A percentile compares a stretch with the other conserved stretches of the same genome.
These are phyloP conservation scores for Candida pseudoviswanathii DNA, from an alignment of 1,139 yeast species.

Conservation along the genomic window DNA sequence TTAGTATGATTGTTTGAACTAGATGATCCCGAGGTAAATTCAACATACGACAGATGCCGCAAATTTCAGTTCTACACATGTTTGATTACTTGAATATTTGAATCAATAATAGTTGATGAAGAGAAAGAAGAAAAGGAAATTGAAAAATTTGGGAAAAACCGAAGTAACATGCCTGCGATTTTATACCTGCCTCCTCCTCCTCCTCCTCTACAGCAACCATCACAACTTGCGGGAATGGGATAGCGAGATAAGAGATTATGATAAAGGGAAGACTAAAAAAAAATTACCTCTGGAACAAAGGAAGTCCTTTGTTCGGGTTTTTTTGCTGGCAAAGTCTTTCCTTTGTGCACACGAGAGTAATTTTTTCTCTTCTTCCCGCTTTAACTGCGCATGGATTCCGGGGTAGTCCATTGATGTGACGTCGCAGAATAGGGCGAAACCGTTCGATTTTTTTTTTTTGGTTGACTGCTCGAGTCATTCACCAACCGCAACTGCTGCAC, in stretches of 20 bases:
- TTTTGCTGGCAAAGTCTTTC: neutral
- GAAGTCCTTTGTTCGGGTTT: neutral
- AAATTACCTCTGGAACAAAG: neutral
- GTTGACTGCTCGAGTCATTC: neutral
- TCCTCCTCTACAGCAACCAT: neutral
- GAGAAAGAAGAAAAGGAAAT: neutral
- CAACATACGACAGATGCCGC: slow-evolving; percentile 35
- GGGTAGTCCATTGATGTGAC: neutral
- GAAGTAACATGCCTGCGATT: neutral
- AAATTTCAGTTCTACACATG: slow-evolving; percentile 41
- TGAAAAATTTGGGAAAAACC: neutral
- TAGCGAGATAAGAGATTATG: slow-evolving; percentile 2
- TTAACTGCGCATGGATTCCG: too few relatives aligned
- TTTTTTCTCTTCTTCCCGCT: neutral
- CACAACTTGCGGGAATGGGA: neutral
- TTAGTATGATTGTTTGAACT: neutral
- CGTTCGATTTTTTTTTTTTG: neutral
- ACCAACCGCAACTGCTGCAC: neutral
- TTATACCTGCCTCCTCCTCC: neutral
- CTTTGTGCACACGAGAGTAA: neutral
- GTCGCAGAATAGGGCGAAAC: slow-evolving; percentile 1
- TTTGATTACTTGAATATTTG: slow-evolving; percentile 2
- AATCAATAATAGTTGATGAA: neutral
- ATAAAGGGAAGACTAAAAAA: neutral
- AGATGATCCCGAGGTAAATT: neutral